Evolutionary conservation across 208 protist genomes (phyloP).

Genomic region (Herpetomonas muscarum): DNA sequence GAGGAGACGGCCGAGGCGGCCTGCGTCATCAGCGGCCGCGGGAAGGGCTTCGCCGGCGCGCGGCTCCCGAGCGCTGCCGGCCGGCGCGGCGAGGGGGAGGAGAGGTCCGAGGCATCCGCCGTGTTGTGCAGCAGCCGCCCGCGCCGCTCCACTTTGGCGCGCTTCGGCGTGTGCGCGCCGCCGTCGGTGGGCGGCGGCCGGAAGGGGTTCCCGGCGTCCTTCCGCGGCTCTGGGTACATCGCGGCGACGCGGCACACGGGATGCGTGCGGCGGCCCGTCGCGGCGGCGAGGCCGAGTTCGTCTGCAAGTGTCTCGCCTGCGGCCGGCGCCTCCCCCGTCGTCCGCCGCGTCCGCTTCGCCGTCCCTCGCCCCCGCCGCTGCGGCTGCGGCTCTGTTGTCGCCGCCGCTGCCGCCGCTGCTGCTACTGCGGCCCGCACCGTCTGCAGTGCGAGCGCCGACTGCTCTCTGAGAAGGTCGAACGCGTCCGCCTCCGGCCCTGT

Average conservation of each 20-base stretch:
- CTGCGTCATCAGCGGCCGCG: background rate
- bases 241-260: background rate
- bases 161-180: no score
- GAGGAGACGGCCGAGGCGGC: no score
- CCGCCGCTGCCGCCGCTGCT: constrained; percentile 1
- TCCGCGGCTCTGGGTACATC: background rate
- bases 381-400: no score
- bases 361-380: background rate
- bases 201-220: no score
- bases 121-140: no score
- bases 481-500: constrained; percentile 16
- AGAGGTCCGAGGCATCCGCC: no score
- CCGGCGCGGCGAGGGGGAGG: background rate
- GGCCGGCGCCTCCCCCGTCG: background rate
- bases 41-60: background rate
- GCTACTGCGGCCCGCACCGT: constrained; percentile 5
- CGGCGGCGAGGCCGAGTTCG: constrained; percentile 4
- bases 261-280: constrained; percentile 3
- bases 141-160: no score
- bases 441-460: constrained; percentile 11
- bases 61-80: background rate
- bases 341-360: background rate
- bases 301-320: background rate
- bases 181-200: no score
- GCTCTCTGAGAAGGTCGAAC: constrained; percentile 14